A percentile compares a stretch with the other conserved stretches of the same genome.
phyloP scores from a whole-genome alignment of 805 yeast genomes.

The Saccharomycopsis babjevae region DNA sequence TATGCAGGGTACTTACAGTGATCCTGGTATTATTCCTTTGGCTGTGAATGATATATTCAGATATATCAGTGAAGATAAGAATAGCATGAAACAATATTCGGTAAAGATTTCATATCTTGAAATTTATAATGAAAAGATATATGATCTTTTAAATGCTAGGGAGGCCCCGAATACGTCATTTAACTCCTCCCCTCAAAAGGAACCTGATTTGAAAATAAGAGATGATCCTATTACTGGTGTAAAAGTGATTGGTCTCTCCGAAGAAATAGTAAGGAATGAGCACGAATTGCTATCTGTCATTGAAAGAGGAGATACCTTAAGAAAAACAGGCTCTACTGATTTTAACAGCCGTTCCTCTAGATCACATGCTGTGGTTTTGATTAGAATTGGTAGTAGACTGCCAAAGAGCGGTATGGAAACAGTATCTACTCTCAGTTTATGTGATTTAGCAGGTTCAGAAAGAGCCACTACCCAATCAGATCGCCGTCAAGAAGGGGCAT shows the following conservation, averaged over 20 bases:
- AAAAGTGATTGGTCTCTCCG: slow-evolving; percentile 62
- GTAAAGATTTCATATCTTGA: slow-evolving; percentile 68
- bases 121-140: slow-evolving; percentile 79
- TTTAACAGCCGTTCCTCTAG: slow-evolving; percentile 81
- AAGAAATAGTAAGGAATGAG: slow-evolving; percentile 44
- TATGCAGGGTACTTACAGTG: slow-evolving; percentile 60
- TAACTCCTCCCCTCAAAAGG: slow-evolving; percentile 3
- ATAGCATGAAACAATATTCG: slow-evolving; percentile 27
- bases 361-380: slow-evolving; percentile 80
- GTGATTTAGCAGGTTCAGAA: slow-evolving; percentile 98
- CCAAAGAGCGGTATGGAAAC: slow-evolving; percentile 28
- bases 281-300: slow-evolving; percentile 53
- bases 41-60: slow-evolving; percentile 54
- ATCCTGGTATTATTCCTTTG: slow-evolving; percentile 63
- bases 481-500: slow-evolving; percentile 88
- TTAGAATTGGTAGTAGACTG: slow-evolving; percentile 43
- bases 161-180: slow-evolving; percentile 1
- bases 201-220: slow-evolving; percentile 59
- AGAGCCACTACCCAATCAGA: slow-evolving; percentile 54
- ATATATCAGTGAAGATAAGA: slow-evolving; percentile 27
- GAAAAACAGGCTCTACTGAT: slow-evolving; percentile 84
- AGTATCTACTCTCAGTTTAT: slow-evolving; percentile 62
- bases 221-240: slow-evolving; percentile 71
- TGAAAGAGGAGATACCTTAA: slow-evolving; percentile 55
- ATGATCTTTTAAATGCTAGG: slow-evolving; percentile 44